Base-by-base conservation (phyloP, 768 basidiomycete species). In the Pleurotus pulmonarius region DNA sequence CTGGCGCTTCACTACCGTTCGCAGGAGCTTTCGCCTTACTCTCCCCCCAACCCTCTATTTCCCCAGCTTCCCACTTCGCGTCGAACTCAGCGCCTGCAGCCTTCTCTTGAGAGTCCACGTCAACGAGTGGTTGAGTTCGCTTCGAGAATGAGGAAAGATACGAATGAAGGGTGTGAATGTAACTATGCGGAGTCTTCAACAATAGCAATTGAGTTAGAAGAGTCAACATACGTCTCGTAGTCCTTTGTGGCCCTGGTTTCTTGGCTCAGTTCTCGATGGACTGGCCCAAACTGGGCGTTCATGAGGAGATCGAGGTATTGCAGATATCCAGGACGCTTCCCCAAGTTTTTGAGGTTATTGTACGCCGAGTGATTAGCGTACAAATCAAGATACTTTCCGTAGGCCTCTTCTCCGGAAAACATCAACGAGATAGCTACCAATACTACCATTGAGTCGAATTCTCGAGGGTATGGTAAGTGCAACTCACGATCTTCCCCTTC, bases 351-450 rank as follows among this genome's bases (percentile, higher is more conserved):
- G 61, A 99, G 70, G 70, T 99, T 99, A 75, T 84, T 86, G 73
- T 91, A 98, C 48, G 89, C 77, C 47, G 88, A 83, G 64, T 98
- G 97, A 58, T 91, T 87, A 49, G 85, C 77, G 69, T 98, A 92
- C 56, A 99, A 70, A 70, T 99, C 97, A 59, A 98, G 82, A 68
- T 96, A 98, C 71, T 91, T 91, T 51, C 97, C 97, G 63, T 95
- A 92, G 6, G 82, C 82, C 68, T 99, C 97, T 75, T 98, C 96
- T 34, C 97, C 97, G 11, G 95, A 96, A 74, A 99, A 99, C 63
- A 96, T 71, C 49, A 91, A 71, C 37, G 89, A 87, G 55, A 93
- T 78, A 53, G 89, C 92, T 93, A 59, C 37, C 29, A 56, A 46
- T 11, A 41, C 24, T 49, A 55, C 8, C 59, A 44, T 4, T 49